Base-by-base conservation (phyloP, 768 basidiomycete genomes). In the Rhizopogon vesiculosus region DNA sequence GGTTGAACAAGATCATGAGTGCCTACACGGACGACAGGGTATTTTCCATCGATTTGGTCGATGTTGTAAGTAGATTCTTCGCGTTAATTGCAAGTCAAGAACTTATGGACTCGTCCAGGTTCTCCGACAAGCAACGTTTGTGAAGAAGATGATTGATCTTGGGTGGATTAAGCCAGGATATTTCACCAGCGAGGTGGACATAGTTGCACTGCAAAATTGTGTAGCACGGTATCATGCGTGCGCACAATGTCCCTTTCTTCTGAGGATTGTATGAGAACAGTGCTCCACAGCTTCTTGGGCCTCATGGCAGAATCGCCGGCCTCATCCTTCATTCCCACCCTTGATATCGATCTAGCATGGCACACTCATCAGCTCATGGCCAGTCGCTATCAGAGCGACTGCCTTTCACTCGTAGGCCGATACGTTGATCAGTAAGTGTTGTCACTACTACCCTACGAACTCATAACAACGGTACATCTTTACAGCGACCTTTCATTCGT, bases 271-370 rank as follows among this genome's bases (percentile, higher is more conserved):
- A 18, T 3, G 41, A 8, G 28, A 28, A 19, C 39, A 19, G 18
- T 44, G 39, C 5, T 40, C 54, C 16, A 33, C 29, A 72, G 74
- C 6, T 85, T 85, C 64, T 68, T 86, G n/a, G 80, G 79, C 54
- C 67, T 85, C 5, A 76, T 85, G 70, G 65, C 76, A 5, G 73
- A 76, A 8, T 70, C 75, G 0, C 73, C 77, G 0, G 66, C 65
- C 0, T 68, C 72, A 0, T 78, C 80, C 64, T 74, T 77, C 33
- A 80, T 83, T 2, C 82, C 84, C 7, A 86, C 84, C 0, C 68
- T 89, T n/a, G 85, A 87, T 56, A 85, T 89, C 43, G 86, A 88
- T 60, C 75, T 89, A 25, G 82, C 76, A 1, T 87, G 86, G 85
- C 87, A 89, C 59, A 84, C 85, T 0, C 85, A 89, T 57, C 85